phyloP scores from a whole-genome alignment of 768 basidiomycete species.

The Serendipita indica region DNA sequence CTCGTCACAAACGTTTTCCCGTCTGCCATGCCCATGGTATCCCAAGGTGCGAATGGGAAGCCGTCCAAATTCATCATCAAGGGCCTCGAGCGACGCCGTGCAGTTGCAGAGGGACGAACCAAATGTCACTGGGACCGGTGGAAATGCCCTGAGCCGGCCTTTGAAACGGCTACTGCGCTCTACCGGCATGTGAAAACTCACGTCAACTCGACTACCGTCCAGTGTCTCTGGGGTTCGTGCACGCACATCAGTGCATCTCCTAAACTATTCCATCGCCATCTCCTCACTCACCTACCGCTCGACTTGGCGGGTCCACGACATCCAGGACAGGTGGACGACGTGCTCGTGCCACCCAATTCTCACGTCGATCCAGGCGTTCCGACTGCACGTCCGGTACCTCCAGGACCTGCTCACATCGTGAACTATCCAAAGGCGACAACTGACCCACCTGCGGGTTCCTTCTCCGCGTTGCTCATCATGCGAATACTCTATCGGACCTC shows the following conservation, averaged over 20 bases:
- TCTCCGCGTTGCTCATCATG: conserved; percentile 68
- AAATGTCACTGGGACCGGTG: conserved; percentile 65
- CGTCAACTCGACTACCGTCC: conserved; percentile 21
- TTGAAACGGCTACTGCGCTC: conserved; percentile 43
- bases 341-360: conserved; percentile 46
- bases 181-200: conserved; percentile 58
- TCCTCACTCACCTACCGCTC: conserved; percentile 62
- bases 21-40: conserved; percentile 74
- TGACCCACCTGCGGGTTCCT: conserved; percentile 57
- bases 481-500: conserved; percentile 72
- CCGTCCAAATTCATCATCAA: conserved; percentile 74
- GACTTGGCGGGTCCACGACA: conserved; percentile 40
- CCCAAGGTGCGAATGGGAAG: conserved; percentile 34
- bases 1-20: conserved; percentile 77
- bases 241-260: conserved; percentile 32
- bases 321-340: conserved; percentile 56
- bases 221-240: conserved; percentile 65
- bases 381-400: conserved; percentile 54
- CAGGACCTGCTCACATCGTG: conserved; percentile 47
- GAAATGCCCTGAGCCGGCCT: conserved; percentile 35
- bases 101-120: conserved; percentile 47
- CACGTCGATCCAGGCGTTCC: conserved; percentile 48
- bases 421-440: conserved; percentile 41
- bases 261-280: conserved; percentile 43
- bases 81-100: conserved; percentile 53